Conservation (phyloP, 352 stramenopile species). For the Globisporangium splendens region DNA sequence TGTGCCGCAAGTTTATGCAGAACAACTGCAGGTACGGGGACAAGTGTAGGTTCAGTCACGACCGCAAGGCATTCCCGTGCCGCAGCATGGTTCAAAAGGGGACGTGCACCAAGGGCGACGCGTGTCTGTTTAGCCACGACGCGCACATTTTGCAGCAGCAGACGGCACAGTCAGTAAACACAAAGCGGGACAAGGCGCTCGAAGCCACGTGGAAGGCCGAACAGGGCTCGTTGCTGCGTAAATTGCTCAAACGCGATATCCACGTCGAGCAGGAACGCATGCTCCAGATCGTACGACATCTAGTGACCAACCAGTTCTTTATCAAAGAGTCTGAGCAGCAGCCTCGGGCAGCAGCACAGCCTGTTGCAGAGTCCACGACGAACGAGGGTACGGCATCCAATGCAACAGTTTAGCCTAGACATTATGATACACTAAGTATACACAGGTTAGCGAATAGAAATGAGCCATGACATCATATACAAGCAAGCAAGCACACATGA, state of each 20-base stretch:
- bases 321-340: no score
- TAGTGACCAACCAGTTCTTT: conserved; percentile 64
- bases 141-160: conserved; percentile 19
- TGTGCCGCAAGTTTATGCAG: conserved; percentile 70
- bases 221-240: conserved; percentile 65
- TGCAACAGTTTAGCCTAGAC: no score
- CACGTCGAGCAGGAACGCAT: conserved; percentile 65
- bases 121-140: conserved; percentile 66
- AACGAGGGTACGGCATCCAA: no score
- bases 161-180: conserved; percentile 17
- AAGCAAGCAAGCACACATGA: no score
- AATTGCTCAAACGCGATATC: conserved; percentile 73
- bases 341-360: not conserved
- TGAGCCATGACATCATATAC: no score
- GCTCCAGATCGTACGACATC: conserved; percentile 69
- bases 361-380: no score
- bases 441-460: no score
- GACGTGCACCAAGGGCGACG: conserved; percentile 46
- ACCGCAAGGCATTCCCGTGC: conserved; percentile 55
- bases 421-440: no score
- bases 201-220: conserved; percentile 66
- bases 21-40: conserved; percentile 58
- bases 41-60: conserved; percentile 71
- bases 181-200: conserved; percentile 26
- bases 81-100: conserved; percentile 54